These are phyloP conservation scores for Calocybe gangraenosa DNA, from an alignment of 768 basidiomycete species.

Conservation along the genomic window DNA sequence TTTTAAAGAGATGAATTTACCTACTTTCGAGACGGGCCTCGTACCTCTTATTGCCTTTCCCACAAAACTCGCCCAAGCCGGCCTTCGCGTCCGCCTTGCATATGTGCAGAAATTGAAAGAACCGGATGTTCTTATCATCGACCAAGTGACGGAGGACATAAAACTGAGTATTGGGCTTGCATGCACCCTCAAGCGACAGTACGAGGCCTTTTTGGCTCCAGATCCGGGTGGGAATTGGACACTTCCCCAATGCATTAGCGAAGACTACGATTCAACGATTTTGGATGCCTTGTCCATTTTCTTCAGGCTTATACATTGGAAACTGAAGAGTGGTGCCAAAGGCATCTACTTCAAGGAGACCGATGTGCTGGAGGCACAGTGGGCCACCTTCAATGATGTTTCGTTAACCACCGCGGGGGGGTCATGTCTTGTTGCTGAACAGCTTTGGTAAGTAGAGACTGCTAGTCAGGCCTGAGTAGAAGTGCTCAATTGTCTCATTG, in stretches of 20 bases:
- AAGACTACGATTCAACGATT: constrained; percentile 87
- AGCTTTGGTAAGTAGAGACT: constrained; percentile 70
- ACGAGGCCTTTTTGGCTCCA: constrained; percentile 84
- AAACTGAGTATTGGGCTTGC: constrained; percentile 88
- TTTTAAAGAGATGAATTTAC: constrained; percentile 87
- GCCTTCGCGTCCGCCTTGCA: constrained; percentile 83
- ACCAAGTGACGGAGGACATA: constrained; percentile 91
- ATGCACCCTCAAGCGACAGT: constrained; percentile 92
- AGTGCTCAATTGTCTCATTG: constrained; percentile 2
- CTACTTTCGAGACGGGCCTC: constrained; percentile 85
- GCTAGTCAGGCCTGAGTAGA: neutral
- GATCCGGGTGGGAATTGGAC: constrained; percentile 88
- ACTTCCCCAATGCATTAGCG: constrained; percentile 81
- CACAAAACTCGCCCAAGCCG: constrained; percentile 89
- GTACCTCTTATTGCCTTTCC: constrained; percentile 95
- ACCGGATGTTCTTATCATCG: constrained; percentile 85
- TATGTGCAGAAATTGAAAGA: constrained; percentile 81
- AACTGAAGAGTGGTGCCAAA: constrained; percentile 88
- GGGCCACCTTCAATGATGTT: constrained; percentile 92
- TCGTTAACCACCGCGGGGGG: constrained; percentile 85
- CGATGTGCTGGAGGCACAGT: constrained; percentile 94
- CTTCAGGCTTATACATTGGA: constrained; percentile 94
- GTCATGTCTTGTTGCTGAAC: constrained; percentile 89
- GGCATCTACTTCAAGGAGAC: constrained; percentile 97
- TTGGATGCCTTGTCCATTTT: constrained; percentile 84